These are phyloP conservation scores for Teratosphaeria pseudoeucalypti DNA, from an alignment of 2,329 filamentous ascomycete species.

Conservation along the genomic window DNA sequence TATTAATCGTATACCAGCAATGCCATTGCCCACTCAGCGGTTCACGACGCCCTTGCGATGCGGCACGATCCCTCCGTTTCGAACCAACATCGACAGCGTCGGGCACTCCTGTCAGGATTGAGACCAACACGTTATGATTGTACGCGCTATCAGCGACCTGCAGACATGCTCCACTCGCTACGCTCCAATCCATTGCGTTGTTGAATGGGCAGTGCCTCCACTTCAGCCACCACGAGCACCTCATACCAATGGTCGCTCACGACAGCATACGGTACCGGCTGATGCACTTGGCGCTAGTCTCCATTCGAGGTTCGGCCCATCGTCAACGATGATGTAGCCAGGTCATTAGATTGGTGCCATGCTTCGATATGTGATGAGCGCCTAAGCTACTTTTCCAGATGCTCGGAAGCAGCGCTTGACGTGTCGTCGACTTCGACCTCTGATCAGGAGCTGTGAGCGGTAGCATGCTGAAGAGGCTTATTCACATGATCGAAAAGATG, in stretches of 20 bases:
- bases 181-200: not conserved
- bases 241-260: not conserved
- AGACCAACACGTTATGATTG: not conserved
- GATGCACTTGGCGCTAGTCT: not conserved
- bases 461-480: not conserved
- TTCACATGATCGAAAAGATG: not conserved
- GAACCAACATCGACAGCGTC: not conserved
- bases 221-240: not conserved
- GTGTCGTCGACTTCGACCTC: not conserved
- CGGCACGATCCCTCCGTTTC: not conserved
- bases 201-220: not conserved
- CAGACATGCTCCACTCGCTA: not conserved
- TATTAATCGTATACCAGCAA: not conserved
- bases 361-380: not conserved
- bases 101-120: not conserved
- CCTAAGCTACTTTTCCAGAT: not conserved
- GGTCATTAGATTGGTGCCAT: not conserved
- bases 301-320: not conserved
- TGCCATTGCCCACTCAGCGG: not conserved
- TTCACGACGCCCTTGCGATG: not conserved
- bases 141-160: not conserved
- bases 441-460: not conserved
- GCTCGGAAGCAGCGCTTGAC: not conserved
- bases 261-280: not conserved
- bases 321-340: not conserved